phyloP scores from a whole-genome alignment of 371 early-diverging fungal genomes.

The Apophysomyces trapeziformis region DNA sequence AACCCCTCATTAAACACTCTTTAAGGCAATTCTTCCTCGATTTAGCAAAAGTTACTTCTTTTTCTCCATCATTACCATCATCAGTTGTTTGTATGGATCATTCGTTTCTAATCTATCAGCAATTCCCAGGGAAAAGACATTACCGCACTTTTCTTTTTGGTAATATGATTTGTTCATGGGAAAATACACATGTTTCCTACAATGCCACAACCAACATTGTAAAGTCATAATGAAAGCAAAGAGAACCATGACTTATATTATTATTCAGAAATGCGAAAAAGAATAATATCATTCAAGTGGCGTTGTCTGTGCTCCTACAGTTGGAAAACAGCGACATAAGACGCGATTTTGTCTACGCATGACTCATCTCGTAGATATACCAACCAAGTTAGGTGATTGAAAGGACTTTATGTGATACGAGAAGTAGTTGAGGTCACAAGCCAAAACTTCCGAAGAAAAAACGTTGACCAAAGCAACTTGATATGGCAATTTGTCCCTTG shows the following conservation, averaged over 20 bases:
- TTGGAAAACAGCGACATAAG: neutral
- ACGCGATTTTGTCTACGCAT: constrained; percentile 6
- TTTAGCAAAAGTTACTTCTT: constrained; percentile 8
- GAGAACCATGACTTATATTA: neutral
- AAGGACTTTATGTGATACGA: neutral
- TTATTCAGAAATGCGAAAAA: neutral
- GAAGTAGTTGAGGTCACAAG: neutral
- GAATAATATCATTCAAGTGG: neutral
- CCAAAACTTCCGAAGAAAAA: neutral
- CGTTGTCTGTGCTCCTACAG: neutral
- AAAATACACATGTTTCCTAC: neutral
- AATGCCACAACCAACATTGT: too few relatives aligned
- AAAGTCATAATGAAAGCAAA: too few relatives aligned
- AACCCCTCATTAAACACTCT: constrained; percentile 4
- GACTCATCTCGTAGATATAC: neutral
- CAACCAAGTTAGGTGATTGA: constrained; percentile 8
- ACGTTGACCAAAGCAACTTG: neutral
- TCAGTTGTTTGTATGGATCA: constrained; percentile 1
- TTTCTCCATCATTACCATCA: neutral
- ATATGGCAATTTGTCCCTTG: neutral
- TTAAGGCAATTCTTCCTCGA: constrained; percentile 7
- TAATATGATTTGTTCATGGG: neutral
- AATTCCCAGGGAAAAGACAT: neutral
- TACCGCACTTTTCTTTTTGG: neutral
- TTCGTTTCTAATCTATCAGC: neutral